Evolutionary conservation across 2,329 filamentous ascomycete genomes (phyloP).

Genomic region (Leptographium radiaticola): DNA sequence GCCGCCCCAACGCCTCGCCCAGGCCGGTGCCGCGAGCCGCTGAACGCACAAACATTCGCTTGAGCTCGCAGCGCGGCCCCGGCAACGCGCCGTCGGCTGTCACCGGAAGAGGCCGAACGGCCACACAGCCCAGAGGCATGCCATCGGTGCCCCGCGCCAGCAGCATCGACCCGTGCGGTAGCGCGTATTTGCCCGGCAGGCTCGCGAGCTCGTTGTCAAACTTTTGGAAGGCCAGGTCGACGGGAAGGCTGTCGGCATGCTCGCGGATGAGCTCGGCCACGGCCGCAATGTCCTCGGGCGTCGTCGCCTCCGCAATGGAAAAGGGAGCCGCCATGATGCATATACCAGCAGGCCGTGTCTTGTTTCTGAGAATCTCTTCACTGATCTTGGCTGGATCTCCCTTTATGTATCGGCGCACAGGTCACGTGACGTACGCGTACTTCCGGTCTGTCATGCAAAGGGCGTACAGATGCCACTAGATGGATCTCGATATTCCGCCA

Average conservation of each 20-base stretch:
- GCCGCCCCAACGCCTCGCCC: slow-evolving; percentile 3
- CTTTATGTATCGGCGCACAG: no score
- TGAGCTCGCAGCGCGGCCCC: slow-evolving; percentile 7
- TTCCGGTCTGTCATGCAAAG: no score
- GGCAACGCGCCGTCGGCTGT: not conserved
- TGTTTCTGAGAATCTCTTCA: no score
- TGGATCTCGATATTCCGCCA: no score
- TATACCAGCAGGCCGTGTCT: no score
- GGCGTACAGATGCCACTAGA: no score
- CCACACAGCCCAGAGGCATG: slow-evolving; percentile 6
- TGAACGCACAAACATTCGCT: slow-evolving; percentile 8
- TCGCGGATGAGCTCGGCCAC: slow-evolving; percentile 8
- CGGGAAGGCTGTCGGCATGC: slow-evolving; percentile 8
- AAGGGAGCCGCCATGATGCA: not conserved
- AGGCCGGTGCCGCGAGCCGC: slow-evolving; percentile 8
- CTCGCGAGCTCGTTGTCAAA: slow-evolving; percentile 8
- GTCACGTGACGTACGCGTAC: no score
- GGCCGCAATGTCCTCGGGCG: slow-evolving; percentile 3
- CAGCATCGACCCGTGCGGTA: slow-evolving; percentile 2
- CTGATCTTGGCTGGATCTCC: no score
- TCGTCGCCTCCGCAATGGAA: not conserved
- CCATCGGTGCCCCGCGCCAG: not conserved
- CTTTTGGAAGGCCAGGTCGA: slow-evolving; percentile 11
- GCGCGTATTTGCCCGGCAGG: slow-evolving; percentile 9
- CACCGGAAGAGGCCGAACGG: slow-evolving; percentile 2